Conservation (phyloP, 495 filamentous ascomycete genomes). For the Podospora anserina region DNA sequence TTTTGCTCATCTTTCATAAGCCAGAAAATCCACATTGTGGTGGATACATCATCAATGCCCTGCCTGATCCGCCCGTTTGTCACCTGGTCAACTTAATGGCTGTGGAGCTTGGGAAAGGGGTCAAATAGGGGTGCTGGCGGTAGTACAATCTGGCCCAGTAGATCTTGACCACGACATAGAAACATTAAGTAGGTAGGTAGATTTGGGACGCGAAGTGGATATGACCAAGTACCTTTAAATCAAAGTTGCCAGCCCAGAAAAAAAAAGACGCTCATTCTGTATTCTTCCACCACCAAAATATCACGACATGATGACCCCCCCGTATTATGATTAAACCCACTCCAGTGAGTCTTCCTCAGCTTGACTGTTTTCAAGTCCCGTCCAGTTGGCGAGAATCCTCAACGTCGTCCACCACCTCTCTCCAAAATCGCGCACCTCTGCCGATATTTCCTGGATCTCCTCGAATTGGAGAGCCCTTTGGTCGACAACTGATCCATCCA, state of each 20-base stretch:
- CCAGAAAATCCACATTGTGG: background rate
- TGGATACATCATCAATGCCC: background rate
- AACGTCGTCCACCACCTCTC: background rate
- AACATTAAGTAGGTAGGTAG: too few species aligned
- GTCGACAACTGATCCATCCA: background rate
- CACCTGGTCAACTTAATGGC: background rate
- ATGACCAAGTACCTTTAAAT: background rate
- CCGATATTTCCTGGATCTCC: background rate
- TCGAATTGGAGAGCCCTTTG: background rate
- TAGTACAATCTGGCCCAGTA: background rate
- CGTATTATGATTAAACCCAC: too few species aligned
- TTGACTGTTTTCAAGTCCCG: background rate
- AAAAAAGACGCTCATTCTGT: background rate
- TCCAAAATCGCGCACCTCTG: background rate
- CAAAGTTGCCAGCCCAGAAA: background rate
- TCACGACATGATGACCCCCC: too few species aligned
- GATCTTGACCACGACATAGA: too few species aligned
- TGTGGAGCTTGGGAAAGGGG: background rate
- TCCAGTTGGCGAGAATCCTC: background rate
- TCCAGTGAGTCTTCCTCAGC: background rate
- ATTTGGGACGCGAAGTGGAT: too few species aligned
- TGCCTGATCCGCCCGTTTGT: background rate
- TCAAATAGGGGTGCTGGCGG: background rate
- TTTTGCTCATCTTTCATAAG: background rate
- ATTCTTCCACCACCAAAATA: too few species aligned